Conservation (phyloP, 1,139 yeast species). For the Diutina siamensis region DNA sequence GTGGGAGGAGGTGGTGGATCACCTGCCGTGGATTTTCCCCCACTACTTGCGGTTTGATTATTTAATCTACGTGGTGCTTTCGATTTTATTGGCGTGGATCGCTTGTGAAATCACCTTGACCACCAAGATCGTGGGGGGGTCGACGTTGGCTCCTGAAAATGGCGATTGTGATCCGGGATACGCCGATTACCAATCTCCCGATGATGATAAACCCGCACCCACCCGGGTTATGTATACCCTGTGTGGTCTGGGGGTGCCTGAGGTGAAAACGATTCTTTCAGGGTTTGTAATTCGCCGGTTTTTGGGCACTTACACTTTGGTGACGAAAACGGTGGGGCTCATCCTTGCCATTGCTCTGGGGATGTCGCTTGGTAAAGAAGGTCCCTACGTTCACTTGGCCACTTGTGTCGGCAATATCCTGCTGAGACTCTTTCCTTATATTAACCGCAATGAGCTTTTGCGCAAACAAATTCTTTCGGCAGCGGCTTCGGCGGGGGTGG, state of each 20-base stretch:
- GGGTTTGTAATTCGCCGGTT: constrained; percentile 46
- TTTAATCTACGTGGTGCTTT: constrained; percentile 27
- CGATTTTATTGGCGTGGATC: constrained; percentile 32
- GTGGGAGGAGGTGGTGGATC: constrained; percentile 27
- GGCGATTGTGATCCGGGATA: background rate
- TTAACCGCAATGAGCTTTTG: constrained; percentile 39
- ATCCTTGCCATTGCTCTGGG: constrained; percentile 58
- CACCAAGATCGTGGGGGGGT: constrained; percentile 26
- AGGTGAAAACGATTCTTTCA: constrained; percentile 44
- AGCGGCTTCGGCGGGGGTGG: constrained; percentile 59
- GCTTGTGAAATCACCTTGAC: constrained; percentile 39
- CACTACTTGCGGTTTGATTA: constrained; percentile 18
- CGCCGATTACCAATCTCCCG: background rate
- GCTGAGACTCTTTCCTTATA: constrained; percentile 39
- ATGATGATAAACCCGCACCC: constrained; percentile 11
- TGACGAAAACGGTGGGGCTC: constrained; percentile 40
- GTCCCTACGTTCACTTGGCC: constrained; percentile 63
- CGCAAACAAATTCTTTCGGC: constrained; percentile 52
- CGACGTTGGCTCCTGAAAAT: constrained; percentile 7
- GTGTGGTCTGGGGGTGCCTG: constrained; percentile 57
- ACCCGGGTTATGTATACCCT: constrained; percentile 33
- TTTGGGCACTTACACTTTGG: constrained; percentile 42
- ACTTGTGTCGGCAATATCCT: constrained; percentile 54
- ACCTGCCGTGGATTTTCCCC: constrained; percentile 12
- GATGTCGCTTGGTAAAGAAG: constrained; percentile 57